A percentile compares a stretch with the other conserved stretches of the same genome.
phyloP scores from a whole-genome alignment of 177 flowering plant species.

The Vitis hybrid region DNA sequence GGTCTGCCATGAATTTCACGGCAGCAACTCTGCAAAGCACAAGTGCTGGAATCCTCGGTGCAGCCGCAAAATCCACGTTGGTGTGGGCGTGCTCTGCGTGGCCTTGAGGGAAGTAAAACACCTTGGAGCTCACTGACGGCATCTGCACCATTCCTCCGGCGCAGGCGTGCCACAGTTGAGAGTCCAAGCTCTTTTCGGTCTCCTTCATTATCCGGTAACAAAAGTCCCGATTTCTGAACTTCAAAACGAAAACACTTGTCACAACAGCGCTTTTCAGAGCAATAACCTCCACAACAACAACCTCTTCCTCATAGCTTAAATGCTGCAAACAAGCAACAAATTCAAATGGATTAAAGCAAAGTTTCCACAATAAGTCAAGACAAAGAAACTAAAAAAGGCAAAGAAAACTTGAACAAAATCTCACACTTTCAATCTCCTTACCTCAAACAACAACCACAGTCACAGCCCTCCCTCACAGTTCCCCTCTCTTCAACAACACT shows the following conservation, averaged over 20 bases:
- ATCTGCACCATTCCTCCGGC: slow-evolving; percentile 99
- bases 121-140: slow-evolving; percentile 68
- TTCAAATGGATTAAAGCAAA: no score
- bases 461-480: no score
- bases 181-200: slow-evolving; percentile 72
- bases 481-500: no score
- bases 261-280: no score
- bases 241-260: neutral
- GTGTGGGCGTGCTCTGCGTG: slow-evolving; percentile 81
- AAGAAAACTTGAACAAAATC: no score
- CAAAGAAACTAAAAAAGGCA: no score
- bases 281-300: no score
- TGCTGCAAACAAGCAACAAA: no score
- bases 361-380: no score
- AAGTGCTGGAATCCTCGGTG: slow-evolving; percentile 47
- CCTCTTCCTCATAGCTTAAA: no score
- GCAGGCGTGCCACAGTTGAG: slow-evolving; percentile 98
- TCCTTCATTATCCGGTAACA: slow-evolving; percentile 32
- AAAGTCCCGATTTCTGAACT: neutral
- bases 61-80: slow-evolving; percentile 51
- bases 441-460: no score
- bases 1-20: slow-evolving; percentile 79
- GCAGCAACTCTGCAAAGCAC: slow-evolving; percentile 64
- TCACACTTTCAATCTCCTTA: no score
- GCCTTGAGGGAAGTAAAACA: slow-evolving; percentile 94